These are phyloP conservation scores for Daldinia bambusicola DNA, from an alignment of 495 filamentous ascomycete genomes.

Conservation along the genomic window DNA sequence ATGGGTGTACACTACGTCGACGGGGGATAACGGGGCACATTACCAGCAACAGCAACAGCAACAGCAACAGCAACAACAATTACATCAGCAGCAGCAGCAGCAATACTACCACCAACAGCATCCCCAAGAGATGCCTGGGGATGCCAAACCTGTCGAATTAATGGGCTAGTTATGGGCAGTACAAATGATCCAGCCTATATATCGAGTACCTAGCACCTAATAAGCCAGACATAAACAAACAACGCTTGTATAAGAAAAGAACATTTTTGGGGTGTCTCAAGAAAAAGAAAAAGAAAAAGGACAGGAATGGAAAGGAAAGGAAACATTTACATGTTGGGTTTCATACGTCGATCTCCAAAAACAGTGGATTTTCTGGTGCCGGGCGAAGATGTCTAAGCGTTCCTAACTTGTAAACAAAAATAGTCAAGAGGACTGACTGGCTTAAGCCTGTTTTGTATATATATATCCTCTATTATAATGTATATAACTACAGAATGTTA, in stretches of 20 bases:
- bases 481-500: not conserved
- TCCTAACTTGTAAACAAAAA: not conserved
- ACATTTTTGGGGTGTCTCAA: not conserved
- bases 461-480: not conserved
- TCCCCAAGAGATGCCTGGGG: conserved; percentile 34
- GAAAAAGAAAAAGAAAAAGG: not conserved
- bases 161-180: conserved; percentile 45
- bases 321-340: not conserved
- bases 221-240: not conserved
- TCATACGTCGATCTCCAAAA: not conserved
- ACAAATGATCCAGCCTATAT: conserved; percentile 12
- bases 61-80: conserved; percentile 15
- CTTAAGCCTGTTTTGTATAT: not conserved
- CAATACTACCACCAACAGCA: conserved; percentile 25
- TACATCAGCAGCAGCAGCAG: conserved; percentile 24
- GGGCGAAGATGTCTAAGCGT: not conserved
- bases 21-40: conserved; percentile 4
- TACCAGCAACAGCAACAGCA: conserved; percentile 27
- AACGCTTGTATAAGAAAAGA: not conserved
- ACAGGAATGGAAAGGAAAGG: not conserved
- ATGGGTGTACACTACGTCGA: conserved; percentile 27
- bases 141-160: conserved; percentile 37
- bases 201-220: too few relatives aligned
- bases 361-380: not conserved
- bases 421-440: not conserved